A percentile compares a stretch with the other conserved stretches of the same genome.
phyloP scores from a whole-genome alignment of 495 filamentous ascomycete genomes.

The Acidiella bohemica region DNA sequence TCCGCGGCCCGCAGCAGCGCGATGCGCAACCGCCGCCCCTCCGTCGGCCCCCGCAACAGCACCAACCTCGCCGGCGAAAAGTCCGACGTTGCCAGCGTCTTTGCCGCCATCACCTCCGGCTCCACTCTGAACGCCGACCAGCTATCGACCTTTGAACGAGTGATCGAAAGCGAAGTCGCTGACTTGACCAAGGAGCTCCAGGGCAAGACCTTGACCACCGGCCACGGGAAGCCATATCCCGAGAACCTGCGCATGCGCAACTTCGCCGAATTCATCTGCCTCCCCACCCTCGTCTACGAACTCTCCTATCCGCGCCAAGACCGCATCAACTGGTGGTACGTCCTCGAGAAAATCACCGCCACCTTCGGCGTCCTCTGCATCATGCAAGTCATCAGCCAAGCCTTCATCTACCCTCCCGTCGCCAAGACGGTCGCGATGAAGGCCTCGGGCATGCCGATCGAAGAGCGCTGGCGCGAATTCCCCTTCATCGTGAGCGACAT shows the following conservation, averaged over 20 bases:
- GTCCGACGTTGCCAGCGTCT: slow-evolving; percentile 41
- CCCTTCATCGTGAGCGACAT: slow-evolving; percentile 57
- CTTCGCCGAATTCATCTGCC: slow-evolving; percentile 55
- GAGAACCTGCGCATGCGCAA: slow-evolving; percentile 52
- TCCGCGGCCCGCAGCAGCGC: too few species aligned
- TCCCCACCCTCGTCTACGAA: slow-evolving; percentile 66
- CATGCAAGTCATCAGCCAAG: slow-evolving; percentile 40
- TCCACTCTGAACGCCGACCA: slow-evolving; percentile 46
- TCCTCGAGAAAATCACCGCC: slow-evolving; percentile 52
- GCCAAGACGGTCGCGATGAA: slow-evolving; percentile 52
- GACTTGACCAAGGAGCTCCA: slow-evolving; percentile 48
- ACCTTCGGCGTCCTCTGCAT: slow-evolving; percentile 55
- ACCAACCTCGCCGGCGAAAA: slow-evolving; percentile 26
- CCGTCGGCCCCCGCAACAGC: slow-evolving; percentile 23
- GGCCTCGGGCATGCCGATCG: slow-evolving; percentile 42
- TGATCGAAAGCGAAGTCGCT: slow-evolving; percentile 50
- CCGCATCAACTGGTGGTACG: slow-evolving; percentile 55
- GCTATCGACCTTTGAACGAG: slow-evolving; percentile 41
- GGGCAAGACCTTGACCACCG: slow-evolving; percentile 34
- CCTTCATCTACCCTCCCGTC: slow-evolving; percentile 52
- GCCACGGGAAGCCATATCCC: slow-evolving; percentile 46
- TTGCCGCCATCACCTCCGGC: slow-evolving; percentile 40
- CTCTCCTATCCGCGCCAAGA: slow-evolving; percentile 60
- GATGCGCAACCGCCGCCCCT: slow-evolving; percentile 32
- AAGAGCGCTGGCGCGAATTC: slow-evolving; percentile 47